These are phyloP conservation scores for Cladorrhinum sp. DNA, from an alignment of 2,329 filamentous ascomycete genomes.

Conservation along the genomic window DNA sequence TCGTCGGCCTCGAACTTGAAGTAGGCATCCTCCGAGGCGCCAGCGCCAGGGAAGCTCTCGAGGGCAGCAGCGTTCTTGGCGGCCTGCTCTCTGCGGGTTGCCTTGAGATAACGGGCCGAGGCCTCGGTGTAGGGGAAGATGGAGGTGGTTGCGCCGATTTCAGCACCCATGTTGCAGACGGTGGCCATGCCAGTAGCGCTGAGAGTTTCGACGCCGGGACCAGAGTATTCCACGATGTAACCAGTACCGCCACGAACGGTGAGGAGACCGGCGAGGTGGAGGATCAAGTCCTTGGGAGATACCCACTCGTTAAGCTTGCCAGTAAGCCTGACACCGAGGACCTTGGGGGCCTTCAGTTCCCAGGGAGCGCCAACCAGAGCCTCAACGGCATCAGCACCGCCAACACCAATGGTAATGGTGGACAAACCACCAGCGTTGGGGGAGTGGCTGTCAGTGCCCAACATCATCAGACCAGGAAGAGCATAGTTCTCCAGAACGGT, in stretches of 20 bases:
- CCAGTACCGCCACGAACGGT: constrained; percentile 94
- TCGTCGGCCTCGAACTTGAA: constrained; percentile 74
- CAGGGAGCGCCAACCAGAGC: constrained; percentile 93
- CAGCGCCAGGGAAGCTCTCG: constrained; percentile 49
- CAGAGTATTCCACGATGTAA: constrained; percentile 91
- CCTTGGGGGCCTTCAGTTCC: constrained; percentile 93
- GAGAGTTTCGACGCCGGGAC: constrained; percentile 81
- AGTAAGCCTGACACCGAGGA: constrained; percentile 80
- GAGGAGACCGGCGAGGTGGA: constrained; percentile 81
- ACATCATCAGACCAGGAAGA: constrained; percentile 96
- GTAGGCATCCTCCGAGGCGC: constrained; percentile 45
- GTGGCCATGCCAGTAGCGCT: constrained; percentile 94
- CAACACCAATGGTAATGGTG: constrained; percentile 93
- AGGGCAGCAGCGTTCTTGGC: constrained; percentile 63
- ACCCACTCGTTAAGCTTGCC: constrained; percentile 88
- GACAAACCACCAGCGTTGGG: constrained; percentile 95
- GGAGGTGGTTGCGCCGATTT: constrained; percentile 93
- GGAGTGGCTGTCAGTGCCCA: constrained; percentile 95
- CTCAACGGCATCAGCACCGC: constrained; percentile 95
- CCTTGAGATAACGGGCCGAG: constrained; percentile 79
- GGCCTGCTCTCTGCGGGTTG: constrained; percentile 74
- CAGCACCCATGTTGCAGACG: constrained; percentile 80
- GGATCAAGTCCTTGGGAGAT: constrained; percentile 91
- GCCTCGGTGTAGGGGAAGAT: constrained; percentile 88
- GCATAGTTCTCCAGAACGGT: constrained; percentile 97